Percentiles rank a stretch among this genome's conserved stretches.
Evolutionary conservation across 1,284 basidiomycete species (phyloP).

Genomic region (Fomitiporia mediterranea): DNA sequence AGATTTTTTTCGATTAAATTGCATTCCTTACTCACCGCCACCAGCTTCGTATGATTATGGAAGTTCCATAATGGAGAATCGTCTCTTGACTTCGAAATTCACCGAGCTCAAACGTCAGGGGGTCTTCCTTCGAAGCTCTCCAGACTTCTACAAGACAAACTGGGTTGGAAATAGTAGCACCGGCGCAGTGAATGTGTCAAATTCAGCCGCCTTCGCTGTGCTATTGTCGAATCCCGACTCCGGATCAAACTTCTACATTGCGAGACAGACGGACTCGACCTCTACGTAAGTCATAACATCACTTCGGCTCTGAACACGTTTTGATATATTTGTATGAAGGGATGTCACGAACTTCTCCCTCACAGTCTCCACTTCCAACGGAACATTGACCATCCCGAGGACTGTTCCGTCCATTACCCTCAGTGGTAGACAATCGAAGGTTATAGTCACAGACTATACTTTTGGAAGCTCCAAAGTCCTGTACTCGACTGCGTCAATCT

Average conservation of each 20-base stretch:
- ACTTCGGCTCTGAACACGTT: neutral
- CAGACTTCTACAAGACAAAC: slow-evolving; percentile 72
- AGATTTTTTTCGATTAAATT: neutral
- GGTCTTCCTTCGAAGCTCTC: slow-evolving; percentile 69
- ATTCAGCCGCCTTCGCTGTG: slow-evolving; percentile 53
- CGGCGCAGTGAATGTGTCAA: slow-evolving; percentile 44
- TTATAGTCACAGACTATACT: slow-evolving; percentile 32
- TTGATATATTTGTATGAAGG: slow-evolving; percentile 30
- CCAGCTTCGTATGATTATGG: slow-evolving; percentile 25
- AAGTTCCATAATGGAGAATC: slow-evolving; percentile 44
- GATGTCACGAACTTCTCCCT: slow-evolving; percentile 43
- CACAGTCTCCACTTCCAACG: slow-evolving; percentile 47
- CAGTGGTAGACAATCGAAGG: slow-evolving; percentile 62
- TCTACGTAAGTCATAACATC: slow-evolving; percentile 46
- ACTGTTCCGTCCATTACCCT: slow-evolving; percentile 50
- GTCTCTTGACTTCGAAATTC: slow-evolving; percentile 64
- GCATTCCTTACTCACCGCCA: slow-evolving; percentile 31
- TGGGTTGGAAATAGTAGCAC: slow-evolving; percentile 52
- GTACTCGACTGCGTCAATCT: slow-evolving; percentile 36
- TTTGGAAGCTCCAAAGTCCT: slow-evolving; percentile 30
- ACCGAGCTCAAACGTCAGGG: slow-evolving; percentile 72
- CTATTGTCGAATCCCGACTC: slow-evolving; percentile 65
- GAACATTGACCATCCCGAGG: slow-evolving; percentile 49
- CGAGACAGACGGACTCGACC: slow-evolving; percentile 60
- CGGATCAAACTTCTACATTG: slow-evolving; percentile 61